Conservation (phyloP, 495 filamentous ascomycete genomes). For the Penicillium crystallinum region DNA sequence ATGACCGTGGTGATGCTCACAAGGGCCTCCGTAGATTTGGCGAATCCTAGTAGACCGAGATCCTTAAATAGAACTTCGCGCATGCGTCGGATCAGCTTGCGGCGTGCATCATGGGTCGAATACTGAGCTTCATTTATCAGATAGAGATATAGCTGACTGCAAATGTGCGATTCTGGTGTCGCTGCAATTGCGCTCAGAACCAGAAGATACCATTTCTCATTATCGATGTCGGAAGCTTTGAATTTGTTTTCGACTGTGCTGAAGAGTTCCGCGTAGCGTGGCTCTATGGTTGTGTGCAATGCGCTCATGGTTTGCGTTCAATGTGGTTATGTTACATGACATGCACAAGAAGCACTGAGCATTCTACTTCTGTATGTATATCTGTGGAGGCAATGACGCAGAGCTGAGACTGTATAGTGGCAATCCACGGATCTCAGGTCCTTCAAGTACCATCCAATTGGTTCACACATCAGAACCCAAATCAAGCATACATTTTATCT, state of each 20-base stretch:
- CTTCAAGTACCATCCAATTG: neutral
- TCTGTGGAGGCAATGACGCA: neutral
- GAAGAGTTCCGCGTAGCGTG: slow-evolving; percentile 9
- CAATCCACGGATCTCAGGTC: slow-evolving; percentile 2
- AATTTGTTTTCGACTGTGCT: slow-evolving; percentile 12
- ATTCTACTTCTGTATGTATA: no score
- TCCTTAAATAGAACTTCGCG: slow-evolving; percentile 40
- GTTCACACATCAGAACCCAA: neutral
- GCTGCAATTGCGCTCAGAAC: slow-evolving; percentile 26
- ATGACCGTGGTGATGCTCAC: slow-evolving; percentile 33
- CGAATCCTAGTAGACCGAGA: slow-evolving; percentile 36
- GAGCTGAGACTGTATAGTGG: neutral
- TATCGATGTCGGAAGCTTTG: slow-evolving; percentile 5
- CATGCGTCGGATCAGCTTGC: slow-evolving; percentile 34
- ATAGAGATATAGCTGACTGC: slow-evolving; percentile 37
- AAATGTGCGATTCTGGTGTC: slow-evolving; percentile 29
- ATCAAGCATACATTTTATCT: neutral
- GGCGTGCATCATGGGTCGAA: slow-evolving; percentile 22
- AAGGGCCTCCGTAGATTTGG: slow-evolving; percentile 36
- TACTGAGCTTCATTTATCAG: slow-evolving; percentile 32
- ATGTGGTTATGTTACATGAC: neutral
- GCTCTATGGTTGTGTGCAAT: neutral
- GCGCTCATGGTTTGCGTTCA: neutral
- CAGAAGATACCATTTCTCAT: slow-evolving; percentile 18
- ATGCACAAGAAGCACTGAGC: neutral